Evolutionary conservation across 164 flowering plant genomes (phyloP).

Genomic region (Platanus orientalis): DNA sequence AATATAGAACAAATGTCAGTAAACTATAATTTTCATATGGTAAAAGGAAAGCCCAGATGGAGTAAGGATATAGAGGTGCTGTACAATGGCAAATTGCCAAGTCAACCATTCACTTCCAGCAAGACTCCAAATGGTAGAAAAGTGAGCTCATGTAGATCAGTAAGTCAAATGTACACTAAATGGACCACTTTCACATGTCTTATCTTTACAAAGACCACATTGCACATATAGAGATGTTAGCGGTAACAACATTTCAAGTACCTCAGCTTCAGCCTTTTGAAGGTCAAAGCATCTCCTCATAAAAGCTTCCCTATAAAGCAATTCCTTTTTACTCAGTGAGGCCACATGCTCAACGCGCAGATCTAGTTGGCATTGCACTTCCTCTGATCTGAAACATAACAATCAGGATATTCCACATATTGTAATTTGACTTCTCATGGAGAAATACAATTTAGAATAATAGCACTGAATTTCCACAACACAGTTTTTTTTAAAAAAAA

Average conservation of each 20-base stretch:
- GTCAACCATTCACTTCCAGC: too few relatives aligned
- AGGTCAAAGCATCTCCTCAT: constrained; percentile 54
- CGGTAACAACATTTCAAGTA: constrained; percentile 12
- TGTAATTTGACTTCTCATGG: not conserved
- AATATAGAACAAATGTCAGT: too few relatives aligned
- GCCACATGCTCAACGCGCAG: constrained; percentile 22
- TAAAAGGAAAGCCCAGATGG: too few relatives aligned
- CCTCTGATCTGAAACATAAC: constrained; percentile 39
- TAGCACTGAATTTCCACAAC: not conserved
- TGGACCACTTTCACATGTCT: too few relatives aligned
- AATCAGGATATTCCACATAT: not conserved
- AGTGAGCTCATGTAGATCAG: too few relatives aligned
- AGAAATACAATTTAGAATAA: not conserved
- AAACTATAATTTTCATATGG: too few relatives aligned
- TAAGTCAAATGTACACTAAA: too few relatives aligned
- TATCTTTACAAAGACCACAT: too few relatives aligned
- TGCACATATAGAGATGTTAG: too few relatives aligned
- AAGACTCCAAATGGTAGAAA: too few relatives aligned
- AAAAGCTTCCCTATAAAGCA: constrained; percentile 57
- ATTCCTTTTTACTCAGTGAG: constrained; percentile 29
- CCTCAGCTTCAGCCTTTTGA: constrained; percentile 76
- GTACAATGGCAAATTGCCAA: too few relatives aligned
- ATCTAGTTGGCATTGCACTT: constrained; percentile 25
- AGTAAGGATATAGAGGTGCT: too few relatives aligned
- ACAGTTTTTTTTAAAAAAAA: not conserved